Evolutionary conservation across 1,284 basidiomycete genomes (phyloP), one percentile per base, ranked within the genome.

Genomic region (Mrakiaceae sp.): DNA sequence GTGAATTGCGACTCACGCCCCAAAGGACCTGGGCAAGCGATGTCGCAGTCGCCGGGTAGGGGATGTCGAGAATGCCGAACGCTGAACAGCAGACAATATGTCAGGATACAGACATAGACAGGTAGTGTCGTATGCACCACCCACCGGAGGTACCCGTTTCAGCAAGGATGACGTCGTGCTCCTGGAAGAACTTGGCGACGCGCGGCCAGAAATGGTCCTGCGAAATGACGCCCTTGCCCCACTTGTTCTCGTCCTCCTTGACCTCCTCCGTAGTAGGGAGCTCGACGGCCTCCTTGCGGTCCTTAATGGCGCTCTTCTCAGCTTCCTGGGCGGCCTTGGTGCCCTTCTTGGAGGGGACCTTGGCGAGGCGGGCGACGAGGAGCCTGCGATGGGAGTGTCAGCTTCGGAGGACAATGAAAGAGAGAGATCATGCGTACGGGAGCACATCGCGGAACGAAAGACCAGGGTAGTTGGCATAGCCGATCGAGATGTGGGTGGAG

Each of bases 151-250:
- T 78, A 50, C 90, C 69, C 14, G 91, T 94, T 77, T 95, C 91
- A 0, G 87, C 84, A 59, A 95, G 77, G 69, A 95, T 83, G 58
- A 94, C 83, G 74, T 94, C 77, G 67, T 82, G 79, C 47, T 82
- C 76, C 68, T 78, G 77, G 79, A 97, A 89, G 81, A 93, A 96
- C 67, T 81, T 74, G 12, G 84, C 83, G 60, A 96, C 74, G 48
- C 87, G 82, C 0, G 89, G 88, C 94, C 94, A 98, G 73, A 97
- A 83, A 57, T 73, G 75, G 47, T 54, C 56, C 66, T 95, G 92
- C 3, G 84, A 82, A 71, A 94, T 83, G 82, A 63, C 62, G 27
- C 57, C 64, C 59, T 67, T 66, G 27, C 63, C 64, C 42, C 62
- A 67, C 62, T 62, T 67, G 39, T 51, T 75, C 63, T 72, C 71